phyloP scores from a whole-genome alignment of 805 yeast species.

The Cyberlindnera xishuangbannaensis region DNA sequence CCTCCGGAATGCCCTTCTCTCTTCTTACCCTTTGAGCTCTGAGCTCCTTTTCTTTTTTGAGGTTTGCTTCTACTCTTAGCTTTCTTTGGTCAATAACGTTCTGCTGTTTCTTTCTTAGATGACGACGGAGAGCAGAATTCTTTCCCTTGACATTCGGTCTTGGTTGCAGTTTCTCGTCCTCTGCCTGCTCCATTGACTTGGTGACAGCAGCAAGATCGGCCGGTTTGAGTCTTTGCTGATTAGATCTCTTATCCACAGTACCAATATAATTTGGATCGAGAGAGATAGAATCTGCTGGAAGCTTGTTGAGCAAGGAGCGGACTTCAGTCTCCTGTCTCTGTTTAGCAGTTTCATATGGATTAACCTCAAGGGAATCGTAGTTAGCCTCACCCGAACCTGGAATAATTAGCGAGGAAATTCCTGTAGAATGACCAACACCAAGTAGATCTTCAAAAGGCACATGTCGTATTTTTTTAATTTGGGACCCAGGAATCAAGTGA shows the following conservation, averaged over 20 bases:
- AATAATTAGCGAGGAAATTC: conserved; percentile 77
- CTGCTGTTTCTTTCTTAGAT: conserved; percentile 74
- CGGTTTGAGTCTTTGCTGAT: conserved; percentile 56
- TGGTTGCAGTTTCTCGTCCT: conserved; percentile 35
- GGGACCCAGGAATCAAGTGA: conserved; percentile 76
- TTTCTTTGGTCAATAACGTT: conserved; percentile 86
- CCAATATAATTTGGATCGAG: conserved; percentile 89
- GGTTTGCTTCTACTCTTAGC: conserved; percentile 65
- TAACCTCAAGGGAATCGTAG: conserved; percentile 86
- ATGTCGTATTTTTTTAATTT: conserved; percentile 58
- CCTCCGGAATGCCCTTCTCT: conserved; percentile 45
- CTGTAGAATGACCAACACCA: conserved; percentile 77
- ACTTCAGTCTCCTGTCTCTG: conserved; percentile 95
- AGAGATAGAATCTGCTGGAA: conserved; percentile 88
- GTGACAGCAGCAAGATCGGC: conserved; percentile 44
- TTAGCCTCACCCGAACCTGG: conserved; percentile 99
- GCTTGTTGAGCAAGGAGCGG: conserved; percentile 74
- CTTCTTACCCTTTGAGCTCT: conserved; percentile 47
- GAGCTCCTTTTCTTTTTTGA: conserved; percentile 66
- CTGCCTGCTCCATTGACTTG: conserved; percentile 31
- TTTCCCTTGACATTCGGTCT: conserved; percentile 70
- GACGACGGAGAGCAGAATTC: conserved; percentile 77
- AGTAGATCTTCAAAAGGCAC: conserved; percentile 97
- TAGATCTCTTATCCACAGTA: conserved; percentile 67
- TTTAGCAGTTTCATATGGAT: conserved; percentile 86